Evolutionary conservation across 768 basidiomycete species (phyloP), one percentile per base, ranked within the genome.

Genomic region (Kwoniella sp.): DNA sequence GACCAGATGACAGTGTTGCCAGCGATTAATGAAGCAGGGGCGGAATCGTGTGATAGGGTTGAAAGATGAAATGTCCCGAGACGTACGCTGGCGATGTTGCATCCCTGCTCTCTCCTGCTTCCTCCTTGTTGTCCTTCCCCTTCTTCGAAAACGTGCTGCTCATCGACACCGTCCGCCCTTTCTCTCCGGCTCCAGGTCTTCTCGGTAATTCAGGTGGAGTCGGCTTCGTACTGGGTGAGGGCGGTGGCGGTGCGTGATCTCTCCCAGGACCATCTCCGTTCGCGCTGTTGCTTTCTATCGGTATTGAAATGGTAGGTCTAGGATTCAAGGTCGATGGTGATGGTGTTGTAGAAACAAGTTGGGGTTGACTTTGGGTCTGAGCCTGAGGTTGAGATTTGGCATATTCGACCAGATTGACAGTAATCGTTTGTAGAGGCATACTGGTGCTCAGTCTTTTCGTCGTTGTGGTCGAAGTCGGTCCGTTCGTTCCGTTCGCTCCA

Each of bases 351-450:
- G 55, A 33, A 7, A 21, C 40, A 2, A 33, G 5, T 33, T 13
- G 33, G 7, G 33, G 7, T 33, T 33, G 33, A 13, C 7, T 33
- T 54, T 58, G 48, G 37, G 10, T 40, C 55, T 8, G 33, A 26
- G 60, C 24, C 13, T 46, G 36, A 2, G 52, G 54, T 61, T 56
- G 54, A 3, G 58, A 60, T 61, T 33, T 56, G 25, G 69, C 73
- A 60, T 75, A 75, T 12, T 75, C 73, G 26, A 67, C 63, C 47
- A 75, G 59, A 50, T 75, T 75, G n/a, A 75, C 55, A 0, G 73
- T 70, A 54, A 75, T 68, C 19, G 69, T 72, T 40, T 70, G 68
- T 36, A 72, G 30, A 21, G 58, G 64, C 30, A 47, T 40, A 48
- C 15, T 48, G 7, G 40, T 19, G 46, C 56, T 57, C 26, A 29